Evolutionary conservation across 306 rosid species (phyloP).

Genomic region (Acacia acuminata): DNA sequence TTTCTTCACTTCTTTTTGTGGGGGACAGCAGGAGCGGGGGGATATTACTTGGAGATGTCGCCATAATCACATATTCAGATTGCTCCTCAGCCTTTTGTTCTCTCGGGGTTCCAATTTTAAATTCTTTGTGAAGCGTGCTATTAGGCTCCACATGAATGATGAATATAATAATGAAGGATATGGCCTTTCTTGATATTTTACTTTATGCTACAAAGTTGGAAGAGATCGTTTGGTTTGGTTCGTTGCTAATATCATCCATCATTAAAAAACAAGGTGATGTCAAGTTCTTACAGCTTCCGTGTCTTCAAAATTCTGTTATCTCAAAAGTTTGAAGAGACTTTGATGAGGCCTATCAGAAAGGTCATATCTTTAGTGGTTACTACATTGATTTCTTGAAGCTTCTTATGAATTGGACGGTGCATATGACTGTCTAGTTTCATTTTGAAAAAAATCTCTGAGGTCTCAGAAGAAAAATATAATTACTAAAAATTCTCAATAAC

Average conservation of each 20-base stretch:
- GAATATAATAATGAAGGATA: not conserved
- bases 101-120: not conserved
- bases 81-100: constrained; percentile 17
- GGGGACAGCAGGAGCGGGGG: constrained; percentile 20
- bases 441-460: no score
- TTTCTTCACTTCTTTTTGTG: not conserved
- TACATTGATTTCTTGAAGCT: no score
- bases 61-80: not conserved
- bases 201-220: not conserved
- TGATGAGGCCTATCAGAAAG: not conserved
- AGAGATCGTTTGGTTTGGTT: not conserved
- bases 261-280: not conserved
- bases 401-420: no score
- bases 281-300: not conserved
- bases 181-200: not conserved
- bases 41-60: constrained; percentile 9
- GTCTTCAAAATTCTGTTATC: not conserved
- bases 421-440: not conserved
- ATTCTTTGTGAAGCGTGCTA: not conserved
- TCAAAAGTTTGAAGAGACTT: not conserved
- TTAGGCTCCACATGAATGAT: not conserved
- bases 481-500: no score
- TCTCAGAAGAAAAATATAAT: no score
- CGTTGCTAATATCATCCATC: not conserved
- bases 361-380: not conserved